Evolutionary conservation across 768 basidiomycete genomes (phyloP).

Genomic region (Cantharellus anzutake): DNA sequence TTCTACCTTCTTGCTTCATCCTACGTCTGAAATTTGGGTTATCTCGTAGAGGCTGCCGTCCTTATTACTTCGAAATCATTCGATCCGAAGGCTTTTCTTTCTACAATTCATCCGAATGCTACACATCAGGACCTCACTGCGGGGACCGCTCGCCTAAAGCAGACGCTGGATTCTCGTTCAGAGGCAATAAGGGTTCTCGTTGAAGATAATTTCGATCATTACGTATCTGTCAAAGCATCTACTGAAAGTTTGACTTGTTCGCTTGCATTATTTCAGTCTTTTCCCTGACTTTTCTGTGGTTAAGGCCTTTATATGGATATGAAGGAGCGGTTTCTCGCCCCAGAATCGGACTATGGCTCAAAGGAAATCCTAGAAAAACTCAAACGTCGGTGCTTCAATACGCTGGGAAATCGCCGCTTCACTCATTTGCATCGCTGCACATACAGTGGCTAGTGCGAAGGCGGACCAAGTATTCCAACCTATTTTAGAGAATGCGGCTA

Average conservation of each 20-base stretch:
- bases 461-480: slow-evolving; percentile 94
- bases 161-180: slow-evolving; percentile 75
- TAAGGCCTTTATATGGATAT: slow-evolving; percentile 80
- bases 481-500: slow-evolving; percentile 85
- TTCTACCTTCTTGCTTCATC: no score
- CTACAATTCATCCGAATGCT: slow-evolving; percentile 82
- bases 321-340: slow-evolving; percentile 69
- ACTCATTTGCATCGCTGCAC: not conserved
- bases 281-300: not conserved
- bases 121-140: slow-evolving; percentile 77
- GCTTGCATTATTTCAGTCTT: not conserved
- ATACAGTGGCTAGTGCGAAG: slow-evolving; percentile 68
- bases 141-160: slow-evolving; percentile 54
- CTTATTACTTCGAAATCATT: slow-evolving; percentile 85
- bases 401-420: not conserved
- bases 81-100: slow-evolving; percentile 86
- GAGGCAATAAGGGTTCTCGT: slow-evolving; percentile 90
- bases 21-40: no score
- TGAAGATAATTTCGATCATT: slow-evolving; percentile 94
- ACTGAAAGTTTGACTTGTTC: slow-evolving; percentile 51
- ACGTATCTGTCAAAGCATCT: slow-evolving; percentile 90
- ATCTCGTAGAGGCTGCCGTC: slow-evolving; percentile 47
- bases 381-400: slow-evolving; percentile 38
- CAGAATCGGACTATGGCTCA: slow-evolving; percentile 64
- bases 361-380: slow-evolving; percentile 65